phyloP scores from a whole-genome alignment of 2,329 filamentous ascomycete species.

The Madurella mycetomatis region DNA sequence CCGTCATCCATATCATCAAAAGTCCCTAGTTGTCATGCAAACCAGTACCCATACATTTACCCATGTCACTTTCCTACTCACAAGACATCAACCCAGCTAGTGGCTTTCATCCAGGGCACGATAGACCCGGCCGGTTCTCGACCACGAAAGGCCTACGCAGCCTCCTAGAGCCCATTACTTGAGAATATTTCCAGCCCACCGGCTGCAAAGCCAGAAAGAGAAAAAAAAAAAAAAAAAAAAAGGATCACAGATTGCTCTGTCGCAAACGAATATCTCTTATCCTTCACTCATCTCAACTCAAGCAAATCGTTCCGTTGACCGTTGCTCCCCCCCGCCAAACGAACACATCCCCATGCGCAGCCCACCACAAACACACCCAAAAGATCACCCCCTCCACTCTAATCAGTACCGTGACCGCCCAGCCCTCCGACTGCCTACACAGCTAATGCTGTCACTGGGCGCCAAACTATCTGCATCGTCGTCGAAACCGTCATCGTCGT shows the following conservation, averaged over 20 bases:
- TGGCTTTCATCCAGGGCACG: background rate
- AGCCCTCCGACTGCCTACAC: constrained; percentile 45
- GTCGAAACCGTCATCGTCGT: constrained; percentile 32
- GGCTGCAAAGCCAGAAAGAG: background rate
- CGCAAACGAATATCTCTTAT: background rate
- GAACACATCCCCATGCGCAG: background rate
- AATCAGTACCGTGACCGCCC: constrained; percentile 25
- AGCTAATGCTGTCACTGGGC: constrained; percentile 60
- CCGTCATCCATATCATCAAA: background rate
- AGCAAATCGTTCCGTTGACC: background rate
- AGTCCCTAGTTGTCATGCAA: background rate
- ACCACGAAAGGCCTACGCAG: background rate
- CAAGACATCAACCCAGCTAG: background rate
- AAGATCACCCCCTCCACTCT: background rate
- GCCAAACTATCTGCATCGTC: constrained; percentile 51
- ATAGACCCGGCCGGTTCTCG: background rate
- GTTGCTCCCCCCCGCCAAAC: background rate
- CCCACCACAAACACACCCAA: background rate
- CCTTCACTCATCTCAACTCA: background rate
- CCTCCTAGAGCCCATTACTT: background rate
- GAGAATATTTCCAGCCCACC: background rate
- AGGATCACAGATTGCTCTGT: background rate
- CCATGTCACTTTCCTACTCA: background rate
- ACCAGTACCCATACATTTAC: background rate
- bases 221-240: background rate